Base-by-base conservation (phyloP, 768 basidiomycete species). In the Serendipita indica region DNA sequence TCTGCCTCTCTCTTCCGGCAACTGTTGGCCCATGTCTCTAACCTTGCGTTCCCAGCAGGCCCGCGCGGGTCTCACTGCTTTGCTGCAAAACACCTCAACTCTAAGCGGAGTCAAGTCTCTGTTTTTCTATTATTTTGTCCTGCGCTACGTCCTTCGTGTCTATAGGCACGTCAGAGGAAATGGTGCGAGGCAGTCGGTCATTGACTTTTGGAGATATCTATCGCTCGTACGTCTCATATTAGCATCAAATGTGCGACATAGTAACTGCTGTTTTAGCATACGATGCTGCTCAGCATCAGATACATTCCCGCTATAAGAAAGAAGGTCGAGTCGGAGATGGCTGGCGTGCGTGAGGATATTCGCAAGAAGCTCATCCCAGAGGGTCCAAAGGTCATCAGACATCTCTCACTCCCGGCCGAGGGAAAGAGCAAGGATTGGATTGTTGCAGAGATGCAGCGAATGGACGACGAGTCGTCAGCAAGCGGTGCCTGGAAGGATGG, bases 391-490 rank as follows among this genome's bases (percentile, higher is more conserved):
- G 79, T 89, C 3, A 72, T 77, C 0, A 77, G 86, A 3, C 79
- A 90, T 66, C 74, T 87, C 1, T 64, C 77, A 1, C 72, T 92
- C 0, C 89, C 89, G 0, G 70, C 72, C 0, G 69, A 79, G 27
- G 87, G 89, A 13, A 75, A 80, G 62, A 72, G 81, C 0, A 61
- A 77, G 5, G 84, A 84, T 61, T 87, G 85, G 85, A 86, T 92
- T 62, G 61, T 81, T 18, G 74, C 73, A 5, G 85, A 89, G 67
- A 89, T 91, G 84, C 77, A 79, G 22, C 79, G 74, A 64, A 89
- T 91, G 85, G 86, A 91, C 68, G 67, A 64, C 25, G 79, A 81
- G 60, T 66, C 78, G 45, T 73, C 70, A 16, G 63, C 66, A 16
- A 65, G 72, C 37, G 70, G 74, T 1, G 72, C 80, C 58, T 92